Evolutionary conservation across 1,284 basidiomycete genomes (phyloP).

Genomic region (Cystobasidium sp.): DNA sequence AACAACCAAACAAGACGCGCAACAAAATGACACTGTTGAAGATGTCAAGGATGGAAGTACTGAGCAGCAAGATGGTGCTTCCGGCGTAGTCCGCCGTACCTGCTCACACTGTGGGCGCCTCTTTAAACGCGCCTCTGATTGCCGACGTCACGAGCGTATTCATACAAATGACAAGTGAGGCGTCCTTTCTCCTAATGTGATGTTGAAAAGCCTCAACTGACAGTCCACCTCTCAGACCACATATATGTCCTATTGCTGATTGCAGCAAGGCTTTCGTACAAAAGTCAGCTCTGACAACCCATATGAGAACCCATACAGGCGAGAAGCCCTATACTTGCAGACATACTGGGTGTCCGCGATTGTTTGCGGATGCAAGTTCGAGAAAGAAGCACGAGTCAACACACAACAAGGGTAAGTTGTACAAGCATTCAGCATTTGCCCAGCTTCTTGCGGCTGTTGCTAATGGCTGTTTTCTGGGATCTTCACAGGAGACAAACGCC

Average conservation of each 20-base stretch:
- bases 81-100: conserved; percentile 1
- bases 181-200: too few species aligned
- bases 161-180: conserved; percentile 21
- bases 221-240: not conserved
- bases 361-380: conserved; percentile 22
- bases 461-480: not conserved
- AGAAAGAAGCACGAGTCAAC: conserved; percentile 29
- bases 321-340: conserved; percentile 24
- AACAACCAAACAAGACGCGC: not conserved
- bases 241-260: conserved; percentile 1
- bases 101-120: conserved; percentile 17
- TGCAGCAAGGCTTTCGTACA: conserved; percentile 21
- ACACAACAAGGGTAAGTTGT: conserved; percentile 9
- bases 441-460: not conserved
- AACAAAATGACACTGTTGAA: not conserved
- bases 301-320: conserved; percentile 22
- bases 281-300: conserved; percentile 21
- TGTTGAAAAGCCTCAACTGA: not conserved
- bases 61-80: not conserved
- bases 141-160: conserved; percentile 30
- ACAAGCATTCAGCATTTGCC: not conserved
- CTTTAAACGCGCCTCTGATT: conserved; percentile 23
- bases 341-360: not conserved
- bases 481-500: conserved; percentile 7
- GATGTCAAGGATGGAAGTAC: conserved; percentile 9